A percentile compares a stretch with the other conserved stretches of the same genome.
phyloP scores from a whole-genome alignment of 2,329 filamentous ascomycete species.

The Thermochaetoides dissita region DNA sequence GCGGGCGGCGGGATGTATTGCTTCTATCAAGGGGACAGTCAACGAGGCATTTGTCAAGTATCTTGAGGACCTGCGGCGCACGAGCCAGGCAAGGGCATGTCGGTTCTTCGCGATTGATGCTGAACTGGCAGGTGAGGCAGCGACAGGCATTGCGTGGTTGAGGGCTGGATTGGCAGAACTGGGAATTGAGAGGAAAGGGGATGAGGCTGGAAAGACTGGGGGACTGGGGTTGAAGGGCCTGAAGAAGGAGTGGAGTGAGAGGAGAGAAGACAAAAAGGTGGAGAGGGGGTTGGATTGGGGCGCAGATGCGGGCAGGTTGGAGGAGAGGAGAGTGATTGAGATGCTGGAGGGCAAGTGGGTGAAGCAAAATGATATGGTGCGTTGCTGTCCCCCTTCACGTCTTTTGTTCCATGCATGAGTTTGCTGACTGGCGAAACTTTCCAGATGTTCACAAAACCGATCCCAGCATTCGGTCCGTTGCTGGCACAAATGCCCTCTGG shows the following conservation, averaged over 20 bases:
- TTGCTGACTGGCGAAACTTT: background rate
- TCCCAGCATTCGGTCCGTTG: slow-evolving; percentile 59
- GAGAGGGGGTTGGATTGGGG: slow-evolving; percentile 66
- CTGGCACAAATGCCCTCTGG: slow-evolving; percentile 74
- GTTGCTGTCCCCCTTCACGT: slow-evolving; percentile 14
- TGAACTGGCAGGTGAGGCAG: slow-evolving; percentile 67
- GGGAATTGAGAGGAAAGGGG: slow-evolving; percentile 40
- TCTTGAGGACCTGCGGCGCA: slow-evolving; percentile 57
- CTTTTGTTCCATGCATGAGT: too few relatives aligned
- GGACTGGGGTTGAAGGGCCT: slow-evolving; percentile 45
- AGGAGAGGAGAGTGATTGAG: slow-evolving; percentile 74
- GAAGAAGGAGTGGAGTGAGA: slow-evolving; percentile 63
- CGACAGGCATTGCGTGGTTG: slow-evolving; percentile 77
- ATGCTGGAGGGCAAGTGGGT: slow-evolving; percentile 82
- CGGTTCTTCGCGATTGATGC: slow-evolving; percentile 85
- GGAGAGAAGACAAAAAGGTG: slow-evolving; percentile 63
- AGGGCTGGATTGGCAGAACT: slow-evolving; percentile 63
- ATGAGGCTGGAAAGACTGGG: slow-evolving; percentile 33
- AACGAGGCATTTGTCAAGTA: slow-evolving; percentile 58
- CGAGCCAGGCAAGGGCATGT: slow-evolving; percentile 71
- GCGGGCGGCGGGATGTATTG: slow-evolving; percentile 37
- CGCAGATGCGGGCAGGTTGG: slow-evolving; percentile 66
- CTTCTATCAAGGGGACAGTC: slow-evolving; percentile 27
- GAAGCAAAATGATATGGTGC: slow-evolving; percentile 82
- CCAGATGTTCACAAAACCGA: slow-evolving; percentile 64